Percentiles rank a stretch among this genome's conserved stretches.
Evolutionary conservation across 257 asterid species (phyloP).

Genomic region (Ophiorrhiza pumila): DNA sequence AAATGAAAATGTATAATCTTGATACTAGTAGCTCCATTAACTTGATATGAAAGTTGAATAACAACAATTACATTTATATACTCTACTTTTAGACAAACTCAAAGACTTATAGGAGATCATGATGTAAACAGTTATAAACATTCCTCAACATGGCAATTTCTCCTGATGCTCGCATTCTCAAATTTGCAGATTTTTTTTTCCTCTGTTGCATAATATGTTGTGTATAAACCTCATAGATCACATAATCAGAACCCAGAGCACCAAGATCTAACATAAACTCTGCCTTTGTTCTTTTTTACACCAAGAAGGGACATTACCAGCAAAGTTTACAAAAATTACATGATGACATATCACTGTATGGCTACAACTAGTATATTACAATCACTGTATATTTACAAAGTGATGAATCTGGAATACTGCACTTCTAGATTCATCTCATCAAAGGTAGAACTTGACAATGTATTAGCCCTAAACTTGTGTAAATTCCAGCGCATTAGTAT

Average conservation of each 20-base stretch:
- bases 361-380: neutral
- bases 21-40: neutral
- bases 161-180: too few relatives aligned
- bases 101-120: too few relatives aligned
- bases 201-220: too few relatives aligned
- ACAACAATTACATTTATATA: neutral
- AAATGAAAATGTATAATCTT: neutral
- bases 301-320: neutral
- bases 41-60: neutral
- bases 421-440: neutral
- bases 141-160: too few relatives aligned
- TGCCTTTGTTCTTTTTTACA: too few relatives aligned
- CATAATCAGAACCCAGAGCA: too few relatives aligned
- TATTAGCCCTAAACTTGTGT: constrained; percentile 53
- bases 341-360: neutral
- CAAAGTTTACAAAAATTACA: neutral
- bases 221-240: too few relatives aligned
- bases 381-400: neutral
- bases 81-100: too few relatives aligned
- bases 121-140: too few relatives aligned
- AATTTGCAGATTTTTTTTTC: too few relatives aligned
- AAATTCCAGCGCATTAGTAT: constrained; percentile 88
- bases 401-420: neutral
- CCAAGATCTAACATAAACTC: too few relatives aligned
- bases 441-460: neutral